Evolutionary conservation across 352 stramenopile species (phyloP).

Genomic region (Globisporangium radiosum): DNA sequence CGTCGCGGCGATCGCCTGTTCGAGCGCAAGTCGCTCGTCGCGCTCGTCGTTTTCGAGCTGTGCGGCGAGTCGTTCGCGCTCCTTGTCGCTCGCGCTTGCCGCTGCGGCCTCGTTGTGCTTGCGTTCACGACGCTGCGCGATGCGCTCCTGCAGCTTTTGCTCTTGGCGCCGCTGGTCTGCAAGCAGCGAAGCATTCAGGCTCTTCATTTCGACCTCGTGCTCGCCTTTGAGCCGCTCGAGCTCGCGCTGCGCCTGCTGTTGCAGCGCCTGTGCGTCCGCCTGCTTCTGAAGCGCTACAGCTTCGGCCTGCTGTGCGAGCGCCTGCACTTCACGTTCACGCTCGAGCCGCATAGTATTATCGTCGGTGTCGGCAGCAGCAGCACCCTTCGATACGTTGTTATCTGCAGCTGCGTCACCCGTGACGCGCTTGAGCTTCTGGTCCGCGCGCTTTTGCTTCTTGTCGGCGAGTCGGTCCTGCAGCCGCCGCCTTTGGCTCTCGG

Average conservation of each 20-base stretch:
- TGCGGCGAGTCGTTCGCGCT: conserved; percentile 13
- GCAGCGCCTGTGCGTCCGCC: conserved; percentile 27
- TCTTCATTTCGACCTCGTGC: conserved; percentile 48
- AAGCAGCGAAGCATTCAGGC: conserved; percentile 33
- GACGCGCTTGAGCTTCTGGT: conserved; percentile 16
- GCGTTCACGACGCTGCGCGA: conserved; percentile 36
- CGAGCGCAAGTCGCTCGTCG: conserved; percentile 21
- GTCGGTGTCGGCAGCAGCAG: neutral
- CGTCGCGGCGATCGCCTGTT: conserved; percentile 21
- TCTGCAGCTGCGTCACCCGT: no score
- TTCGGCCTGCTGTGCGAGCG: conserved; percentile 18
- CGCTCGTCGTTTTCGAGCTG: conserved; percentile 27
- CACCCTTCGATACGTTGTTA: neutral
- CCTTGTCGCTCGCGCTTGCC: conserved; percentile 15
- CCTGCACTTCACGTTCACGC: conserved; percentile 32
- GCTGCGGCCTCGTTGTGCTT: conserved; percentile 27
- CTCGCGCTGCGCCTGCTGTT: conserved; percentile 44
- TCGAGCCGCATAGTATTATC: conserved; percentile 18
- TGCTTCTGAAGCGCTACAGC: conserved; percentile 23
- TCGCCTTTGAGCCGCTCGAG: conserved; percentile 46
- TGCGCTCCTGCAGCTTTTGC: conserved; percentile 58
- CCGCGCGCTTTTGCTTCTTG: conserved; percentile 28
- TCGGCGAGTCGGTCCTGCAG: conserved; percentile 22
- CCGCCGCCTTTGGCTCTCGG: conserved; percentile 14
- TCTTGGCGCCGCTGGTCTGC: conserved; percentile 59